These are phyloP conservation scores for Phytophthora pini DNA, from an alignment of 352 stramenopile species.

Conservation along the genomic window DNA sequence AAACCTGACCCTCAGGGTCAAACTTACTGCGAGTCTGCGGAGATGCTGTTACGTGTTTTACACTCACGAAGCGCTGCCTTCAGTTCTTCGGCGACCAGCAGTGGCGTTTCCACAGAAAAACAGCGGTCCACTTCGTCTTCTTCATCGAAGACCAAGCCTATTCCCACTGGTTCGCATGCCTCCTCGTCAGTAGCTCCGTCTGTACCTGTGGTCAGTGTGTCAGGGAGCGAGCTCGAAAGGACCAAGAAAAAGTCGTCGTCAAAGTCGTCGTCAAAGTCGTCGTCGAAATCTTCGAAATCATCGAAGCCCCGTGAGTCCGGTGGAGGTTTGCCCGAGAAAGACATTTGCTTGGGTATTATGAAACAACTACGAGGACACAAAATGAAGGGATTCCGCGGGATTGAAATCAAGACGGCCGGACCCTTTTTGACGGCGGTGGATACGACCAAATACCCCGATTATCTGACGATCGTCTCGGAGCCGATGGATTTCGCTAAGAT, in stretches of 20 bases:
- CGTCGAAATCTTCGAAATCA: slow-evolving; percentile 37
- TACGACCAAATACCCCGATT: slow-evolving; percentile 88
- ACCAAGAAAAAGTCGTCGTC: slow-evolving; percentile 44
- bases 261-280: slow-evolving; percentile 49
- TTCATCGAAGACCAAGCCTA: slow-evolving; percentile 32
- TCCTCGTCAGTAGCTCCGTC: slow-evolving; percentile 13
- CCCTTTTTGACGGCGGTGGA: slow-evolving; percentile 87
- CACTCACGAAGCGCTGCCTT: slow-evolving; percentile 58
- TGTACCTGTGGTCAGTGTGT: slow-evolving; percentile 5
- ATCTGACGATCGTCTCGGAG: slow-evolving; percentile 79
- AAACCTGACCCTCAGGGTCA: slow-evolving; percentile 75
- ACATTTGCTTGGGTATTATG: slow-evolving; percentile 71
- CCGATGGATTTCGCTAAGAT: slow-evolving; percentile 91
- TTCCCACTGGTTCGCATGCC: slow-evolving; percentile 14
- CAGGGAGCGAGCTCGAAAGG: slow-evolving; percentile 33
- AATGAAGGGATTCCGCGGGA: slow-evolving; percentile 83
- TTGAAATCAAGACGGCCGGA: slow-evolving; percentile 83
- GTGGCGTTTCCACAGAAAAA: slow-evolving; percentile 46
- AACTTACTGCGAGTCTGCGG: slow-evolving; percentile 81
- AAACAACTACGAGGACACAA: slow-evolving; percentile 81
- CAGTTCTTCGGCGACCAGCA: slow-evolving; percentile 32
- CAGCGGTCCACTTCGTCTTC: slow-evolving; percentile 44
- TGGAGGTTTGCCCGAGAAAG: slow-evolving; percentile 61
- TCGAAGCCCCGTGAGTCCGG: slow-evolving; percentile 50
- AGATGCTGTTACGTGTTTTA: slow-evolving; percentile 60